A percentile compares a stretch with the other conserved stretches of the same genome.
Evolutionary conservation across 2,329 filamentous ascomycete genomes (phyloP).

Genomic region (Thielaviopsis punctulata): DNA sequence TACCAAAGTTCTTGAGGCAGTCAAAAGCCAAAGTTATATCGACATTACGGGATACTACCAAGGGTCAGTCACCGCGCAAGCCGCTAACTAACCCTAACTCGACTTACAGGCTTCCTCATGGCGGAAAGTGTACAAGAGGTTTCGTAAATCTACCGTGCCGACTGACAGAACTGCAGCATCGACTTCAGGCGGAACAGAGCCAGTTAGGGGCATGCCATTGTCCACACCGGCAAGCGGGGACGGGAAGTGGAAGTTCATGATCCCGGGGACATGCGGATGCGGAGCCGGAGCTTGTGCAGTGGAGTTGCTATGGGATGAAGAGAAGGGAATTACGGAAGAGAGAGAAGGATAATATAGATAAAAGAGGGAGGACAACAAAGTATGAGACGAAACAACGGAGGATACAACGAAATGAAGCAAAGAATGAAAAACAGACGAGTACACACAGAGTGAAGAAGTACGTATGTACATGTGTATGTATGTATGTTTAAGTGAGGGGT

Average conservation of each 20-base stretch:
- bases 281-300: neutral
- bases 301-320: too few species aligned
- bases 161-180: neutral
- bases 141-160: neutral
- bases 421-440: neutral
- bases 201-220: neutral
- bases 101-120: neutral
- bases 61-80: too few species aligned
- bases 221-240: neutral
- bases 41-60: neutral
- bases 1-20: neutral
- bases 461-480: neutral
- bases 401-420: neutral
- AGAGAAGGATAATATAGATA: neutral
- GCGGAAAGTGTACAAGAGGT: neutral
- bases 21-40: neutral
- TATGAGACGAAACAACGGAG: neutral
- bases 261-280: neutral
- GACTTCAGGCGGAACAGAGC: neutral
- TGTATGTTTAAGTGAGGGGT: neutral
- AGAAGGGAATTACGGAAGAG: neutral
- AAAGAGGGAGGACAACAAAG: neutral
- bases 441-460: neutral
- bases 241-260: neutral
- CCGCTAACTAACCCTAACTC: neutral